Evolutionary conservation across 2,329 filamentous ascomycete species (phyloP).

Genomic region (Pestalotiopsis sp.): DNA sequence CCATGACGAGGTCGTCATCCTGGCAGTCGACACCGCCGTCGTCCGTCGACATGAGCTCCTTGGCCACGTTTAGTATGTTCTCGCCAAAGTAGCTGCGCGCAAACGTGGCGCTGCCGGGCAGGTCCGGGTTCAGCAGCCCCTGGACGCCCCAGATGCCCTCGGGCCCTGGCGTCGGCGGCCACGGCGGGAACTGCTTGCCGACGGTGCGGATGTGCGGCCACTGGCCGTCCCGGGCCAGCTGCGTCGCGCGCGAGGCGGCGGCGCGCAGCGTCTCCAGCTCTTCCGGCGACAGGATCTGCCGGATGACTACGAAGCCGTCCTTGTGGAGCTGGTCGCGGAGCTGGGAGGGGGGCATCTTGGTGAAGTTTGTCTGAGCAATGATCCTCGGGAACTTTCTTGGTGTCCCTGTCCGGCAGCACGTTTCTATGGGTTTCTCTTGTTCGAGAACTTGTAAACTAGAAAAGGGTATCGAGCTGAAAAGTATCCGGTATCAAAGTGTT

Average conservation of each 20-base stretch:
- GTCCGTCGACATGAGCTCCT: slow-evolving; percentile 58
- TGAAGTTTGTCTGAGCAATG: too few species aligned
- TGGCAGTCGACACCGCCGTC: slow-evolving; percentile 20
- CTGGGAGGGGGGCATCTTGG: slow-evolving; percentile 9
- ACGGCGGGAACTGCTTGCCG: slow-evolving; percentile 90
- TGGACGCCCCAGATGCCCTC: slow-evolving; percentile 88
- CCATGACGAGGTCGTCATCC: slow-evolving; percentile 76
- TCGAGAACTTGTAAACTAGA: not conserved
- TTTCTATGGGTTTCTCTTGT: too few species aligned
- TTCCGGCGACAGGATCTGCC: slow-evolving; percentile 59
- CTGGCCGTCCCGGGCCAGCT: slow-evolving; percentile 65
- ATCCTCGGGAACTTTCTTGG: too few species aligned
- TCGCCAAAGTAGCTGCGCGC: slow-evolving; percentile 73
- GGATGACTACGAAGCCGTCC: slow-evolving; percentile 78
- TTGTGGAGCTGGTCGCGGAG: slow-evolving; percentile 60
- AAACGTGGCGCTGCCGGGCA: slow-evolving; percentile 66
- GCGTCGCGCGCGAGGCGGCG: slow-evolving; percentile 60
- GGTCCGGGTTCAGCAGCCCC: slow-evolving; percentile 76
- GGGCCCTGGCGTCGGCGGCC: slow-evolving; percentile 58
- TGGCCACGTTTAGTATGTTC: slow-evolving; percentile 63
- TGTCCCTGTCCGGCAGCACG: not conserved
- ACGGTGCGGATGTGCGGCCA: slow-evolving; percentile 86
- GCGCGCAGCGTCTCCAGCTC: slow-evolving; percentile 62
- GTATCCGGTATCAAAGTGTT: not conserved
- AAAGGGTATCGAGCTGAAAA: not conserved